Evolutionary conservation across 1,139 yeast species (phyloP).

Genomic region (Candida frijolesensis): DNA sequence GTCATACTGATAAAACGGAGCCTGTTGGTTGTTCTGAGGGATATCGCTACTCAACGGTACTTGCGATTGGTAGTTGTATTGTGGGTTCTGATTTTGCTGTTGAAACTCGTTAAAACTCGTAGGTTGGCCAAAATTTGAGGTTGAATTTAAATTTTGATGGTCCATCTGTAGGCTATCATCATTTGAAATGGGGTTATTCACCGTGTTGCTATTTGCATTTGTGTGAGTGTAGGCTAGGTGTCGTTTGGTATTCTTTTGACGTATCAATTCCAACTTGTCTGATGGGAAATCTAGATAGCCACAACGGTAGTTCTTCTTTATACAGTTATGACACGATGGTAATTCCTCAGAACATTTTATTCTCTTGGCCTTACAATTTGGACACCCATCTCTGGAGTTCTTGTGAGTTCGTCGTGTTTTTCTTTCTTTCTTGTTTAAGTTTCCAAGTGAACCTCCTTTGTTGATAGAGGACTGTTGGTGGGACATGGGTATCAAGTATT

Average conservation of each 20-base stretch:
- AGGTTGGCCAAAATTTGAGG: neutral
- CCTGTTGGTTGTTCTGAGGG: neutral
- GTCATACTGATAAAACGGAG: neutral
- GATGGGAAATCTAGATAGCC: constrained; percentile 46
- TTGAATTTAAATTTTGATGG: neutral
- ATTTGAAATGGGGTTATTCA: neutral
- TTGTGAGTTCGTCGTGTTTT: constrained; percentile 48
- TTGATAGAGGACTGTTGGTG: neutral
- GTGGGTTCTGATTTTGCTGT: neutral
- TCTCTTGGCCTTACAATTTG: constrained; percentile 47
- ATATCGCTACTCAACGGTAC: neutral
- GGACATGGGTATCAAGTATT: neutral
- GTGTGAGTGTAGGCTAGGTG: constrained; percentile 6
- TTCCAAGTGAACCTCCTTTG: neutral
- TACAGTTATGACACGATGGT: constrained; percentile 44
- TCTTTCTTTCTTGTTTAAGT: constrained; percentile 29
- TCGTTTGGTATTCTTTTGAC: constrained; percentile 35
- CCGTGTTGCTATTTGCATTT: neutral
- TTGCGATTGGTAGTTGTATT: neutral
- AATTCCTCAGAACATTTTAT: constrained; percentile 49
- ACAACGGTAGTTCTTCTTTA: constrained; percentile 41
- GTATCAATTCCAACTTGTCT: constrained; percentile 37
- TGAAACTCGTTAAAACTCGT: neutral
- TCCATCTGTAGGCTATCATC: neutral
- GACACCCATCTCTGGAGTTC: constrained; percentile 48